These are phyloP conservation scores for Nevesoporus exiguus DNA, from an alignment of 768 basidiomycete species.

Conservation along the genomic window DNA sequence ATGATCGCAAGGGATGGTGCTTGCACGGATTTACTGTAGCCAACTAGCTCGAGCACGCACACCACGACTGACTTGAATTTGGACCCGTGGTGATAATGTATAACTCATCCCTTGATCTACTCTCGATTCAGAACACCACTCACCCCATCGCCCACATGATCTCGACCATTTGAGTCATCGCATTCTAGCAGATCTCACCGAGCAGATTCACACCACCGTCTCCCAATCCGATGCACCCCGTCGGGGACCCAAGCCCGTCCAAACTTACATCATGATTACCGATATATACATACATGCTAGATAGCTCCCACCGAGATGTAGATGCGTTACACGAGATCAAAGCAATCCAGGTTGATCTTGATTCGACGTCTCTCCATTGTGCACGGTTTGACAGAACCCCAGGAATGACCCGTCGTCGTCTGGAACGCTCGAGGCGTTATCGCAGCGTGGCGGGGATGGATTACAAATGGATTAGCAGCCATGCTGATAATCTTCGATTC, in stretches of 20 bases:
- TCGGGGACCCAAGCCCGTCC: background rate
- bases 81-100: no score
- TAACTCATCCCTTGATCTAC: no score
- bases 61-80: background rate
- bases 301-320: background rate
- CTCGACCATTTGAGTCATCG: background rate
- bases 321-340: background rate
- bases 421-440: conserved; percentile 6
- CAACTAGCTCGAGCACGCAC: no score
- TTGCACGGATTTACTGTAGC: no score
- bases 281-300: no score
- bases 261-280: no score
- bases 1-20: no score
- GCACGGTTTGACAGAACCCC: background rate
- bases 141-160: background rate
- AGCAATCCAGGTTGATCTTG: conserved; percentile 4
- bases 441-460: background rate
- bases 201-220: background rate
- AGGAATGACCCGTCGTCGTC: background rate
- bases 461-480: background rate
- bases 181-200: background rate
- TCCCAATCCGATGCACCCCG: background rate
- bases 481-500: background rate
- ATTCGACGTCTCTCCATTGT: background rate
- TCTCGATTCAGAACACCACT: no score